Evolutionary conservation across 1,139 yeast species (phyloP).

Genomic region (Hansenula sp.): DNA sequence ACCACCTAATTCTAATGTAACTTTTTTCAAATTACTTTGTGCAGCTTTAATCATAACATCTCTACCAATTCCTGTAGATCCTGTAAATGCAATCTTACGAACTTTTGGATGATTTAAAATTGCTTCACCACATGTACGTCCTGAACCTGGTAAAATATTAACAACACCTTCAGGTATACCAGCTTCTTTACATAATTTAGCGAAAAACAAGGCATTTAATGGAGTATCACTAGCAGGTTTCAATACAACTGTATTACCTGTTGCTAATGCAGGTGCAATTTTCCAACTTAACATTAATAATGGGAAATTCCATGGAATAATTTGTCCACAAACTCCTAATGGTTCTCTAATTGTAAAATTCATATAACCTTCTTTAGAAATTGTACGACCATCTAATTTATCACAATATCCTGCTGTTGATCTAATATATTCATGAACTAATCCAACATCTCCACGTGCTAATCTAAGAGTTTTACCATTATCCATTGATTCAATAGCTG

Average conservation of each 20-base stretch:
- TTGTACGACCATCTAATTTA: slow-evolving; percentile 65
- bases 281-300: slow-evolving; percentile 78
- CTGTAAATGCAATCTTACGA: slow-evolving; percentile 80
- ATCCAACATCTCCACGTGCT: slow-evolving; percentile 51
- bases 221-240: slow-evolving; percentile 82
- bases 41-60: slow-evolving; percentile 68
- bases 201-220: slow-evolving; percentile 65
- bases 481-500: slow-evolving; percentile 56
- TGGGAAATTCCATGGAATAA: slow-evolving; percentile 92
- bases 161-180: slow-evolving; percentile 80
- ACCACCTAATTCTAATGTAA: slow-evolving; percentile 82
- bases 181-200: slow-evolving; percentile 58
- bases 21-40: slow-evolving; percentile 64
- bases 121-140: slow-evolving; percentile 70
- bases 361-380: slow-evolving; percentile 52
- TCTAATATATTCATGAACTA: slow-evolving; percentile 50
- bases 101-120: slow-evolving; percentile 63
- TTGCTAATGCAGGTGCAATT: slow-evolving; percentile 74
- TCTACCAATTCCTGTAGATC: slow-evolving; percentile 76
- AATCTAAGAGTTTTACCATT: slow-evolving; percentile 53
- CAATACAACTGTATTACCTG: slow-evolving; percentile 72
- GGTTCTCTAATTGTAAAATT: slow-evolving; percentile 70
- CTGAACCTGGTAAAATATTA: slow-evolving; percentile 72
- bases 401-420: slow-evolving; percentile 88
- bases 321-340: slow-evolving; percentile 82